These are phyloP conservation scores for Spinellus fusiger DNA, from an alignment of 192 early-diverging fungal species.

Conservation along the genomic window DNA sequence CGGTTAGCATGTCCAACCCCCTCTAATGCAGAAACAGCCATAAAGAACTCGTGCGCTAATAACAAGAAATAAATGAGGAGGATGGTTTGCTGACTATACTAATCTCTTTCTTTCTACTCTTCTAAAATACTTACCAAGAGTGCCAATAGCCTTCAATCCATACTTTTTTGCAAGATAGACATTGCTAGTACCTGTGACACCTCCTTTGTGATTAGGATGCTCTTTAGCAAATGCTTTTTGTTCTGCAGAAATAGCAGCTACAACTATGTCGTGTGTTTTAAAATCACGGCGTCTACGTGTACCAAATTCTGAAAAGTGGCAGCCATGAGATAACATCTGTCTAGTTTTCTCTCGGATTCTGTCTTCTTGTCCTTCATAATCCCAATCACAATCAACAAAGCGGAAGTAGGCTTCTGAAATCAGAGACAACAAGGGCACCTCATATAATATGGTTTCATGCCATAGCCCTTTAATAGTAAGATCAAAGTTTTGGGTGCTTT, in stretches of 20 bases:
- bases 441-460: conserved; percentile 71
- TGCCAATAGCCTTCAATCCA: conserved; percentile 36
- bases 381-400: conserved; percentile 66
- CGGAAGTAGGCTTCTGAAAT: conserved; percentile 66
- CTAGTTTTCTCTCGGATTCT: conserved; percentile 41
- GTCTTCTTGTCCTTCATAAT: conserved; percentile 53
- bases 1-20: conserved; percentile 54
- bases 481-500: conserved; percentile 21
- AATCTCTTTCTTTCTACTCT: background rate
- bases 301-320: conserved; percentile 76
- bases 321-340: conserved; percentile 46
- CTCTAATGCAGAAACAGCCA: conserved; percentile 65
- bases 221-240: conserved; percentile 10
- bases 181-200: conserved; percentile 64
- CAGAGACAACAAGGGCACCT: conserved; percentile 64
- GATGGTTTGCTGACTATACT: background rate
- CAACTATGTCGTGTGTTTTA: conserved; percentile 57
- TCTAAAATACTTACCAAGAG: conserved; percentile 29
- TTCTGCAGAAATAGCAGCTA: conserved; percentile 33
- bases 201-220: conserved; percentile 26
- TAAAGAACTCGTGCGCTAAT: conserved; percentile 70
- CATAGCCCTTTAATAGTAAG: conserved; percentile 56
- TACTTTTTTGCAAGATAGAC: conserved; percentile 55
- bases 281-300: conserved; percentile 65
- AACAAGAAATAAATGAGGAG: background rate